Evolutionary conservation across 441 rosid species (phyloP).

Genomic region (Manihot esculenta): DNA sequence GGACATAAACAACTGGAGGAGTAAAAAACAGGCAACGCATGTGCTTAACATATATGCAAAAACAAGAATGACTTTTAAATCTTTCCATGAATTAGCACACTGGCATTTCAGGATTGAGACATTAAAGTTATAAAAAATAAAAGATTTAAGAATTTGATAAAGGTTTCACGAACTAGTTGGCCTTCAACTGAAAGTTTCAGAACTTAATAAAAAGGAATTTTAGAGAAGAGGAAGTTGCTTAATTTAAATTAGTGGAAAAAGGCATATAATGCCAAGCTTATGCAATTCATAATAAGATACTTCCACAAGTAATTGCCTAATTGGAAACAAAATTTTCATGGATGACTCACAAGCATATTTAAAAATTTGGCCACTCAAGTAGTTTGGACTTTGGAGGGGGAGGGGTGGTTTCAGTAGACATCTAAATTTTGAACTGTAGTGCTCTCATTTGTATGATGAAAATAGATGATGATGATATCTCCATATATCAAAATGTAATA

Average conservation of each 20-base stretch:
- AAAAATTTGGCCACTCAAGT: not conserved
- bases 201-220: not conserved
- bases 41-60: not conserved
- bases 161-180: not conserved
- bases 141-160: not conserved
- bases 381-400: too few species aligned
- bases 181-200: not conserved
- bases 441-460: too few species aligned
- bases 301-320: not conserved
- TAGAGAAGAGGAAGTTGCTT: not conserved
- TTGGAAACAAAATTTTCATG: not conserved
- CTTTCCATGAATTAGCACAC: not conserved
- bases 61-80: not conserved
- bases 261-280: not conserved
- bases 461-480: too few species aligned
- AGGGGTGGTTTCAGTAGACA: not conserved
- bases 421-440: too few species aligned
- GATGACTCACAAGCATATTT: not conserved
- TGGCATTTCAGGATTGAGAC: slow-evolving; percentile 4
- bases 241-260: slow-evolving; percentile 7
- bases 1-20: slow-evolving; percentile 5
- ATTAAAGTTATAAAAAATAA: not conserved
- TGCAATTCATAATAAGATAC: slow-evolving; percentile 1
- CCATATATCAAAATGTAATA: slow-evolving; percentile 2
- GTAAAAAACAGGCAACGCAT: not conserved